Evolutionary conservation across 2,329 filamentous ascomycete genomes (phyloP).

Genomic region (Ramularia collo-cygni): DNA sequence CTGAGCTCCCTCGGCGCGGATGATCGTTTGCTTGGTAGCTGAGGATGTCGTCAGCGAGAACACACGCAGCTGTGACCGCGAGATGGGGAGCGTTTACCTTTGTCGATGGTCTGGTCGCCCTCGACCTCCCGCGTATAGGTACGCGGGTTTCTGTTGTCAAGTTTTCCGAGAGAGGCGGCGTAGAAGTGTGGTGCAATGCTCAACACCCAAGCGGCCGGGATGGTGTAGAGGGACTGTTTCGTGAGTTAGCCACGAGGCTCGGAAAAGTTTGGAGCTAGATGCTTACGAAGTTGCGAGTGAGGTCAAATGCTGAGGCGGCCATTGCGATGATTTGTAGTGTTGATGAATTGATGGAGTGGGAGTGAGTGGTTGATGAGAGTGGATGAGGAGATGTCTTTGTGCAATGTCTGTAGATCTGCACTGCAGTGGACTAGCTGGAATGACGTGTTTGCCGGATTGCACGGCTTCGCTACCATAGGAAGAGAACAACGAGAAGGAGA

Average conservation of each 20-base stretch:
- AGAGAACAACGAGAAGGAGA: too few species aligned
- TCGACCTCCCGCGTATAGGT: slow-evolving; percentile 9
- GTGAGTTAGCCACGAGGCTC: too few species aligned
- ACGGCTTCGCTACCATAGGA: too few species aligned
- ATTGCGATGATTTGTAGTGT: slow-evolving; percentile 1
- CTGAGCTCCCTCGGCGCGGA: slow-evolving; percentile 34
- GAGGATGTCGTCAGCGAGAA: neutral
- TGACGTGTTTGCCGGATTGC: too few species aligned
- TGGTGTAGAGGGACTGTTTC: slow-evolving; percentile 21
- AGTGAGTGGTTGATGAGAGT: too few species aligned
- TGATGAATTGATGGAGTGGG: too few species aligned
- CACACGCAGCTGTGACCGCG: neutral
- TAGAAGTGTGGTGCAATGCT: slow-evolving; percentile 32
- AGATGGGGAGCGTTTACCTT: too few species aligned
- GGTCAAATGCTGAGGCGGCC: slow-evolving; percentile 8
- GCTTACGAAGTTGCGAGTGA: slow-evolving; percentile 12
- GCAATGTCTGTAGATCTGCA: too few species aligned
- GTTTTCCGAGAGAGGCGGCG: slow-evolving; percentile 17
- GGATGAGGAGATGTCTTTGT: too few species aligned
- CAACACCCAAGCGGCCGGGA: slow-evolving; percentile 29
- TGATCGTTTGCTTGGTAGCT: slow-evolving; percentile 30
- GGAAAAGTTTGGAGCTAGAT: too few species aligned
- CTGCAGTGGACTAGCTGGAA: too few species aligned
- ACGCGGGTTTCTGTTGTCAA: slow-evolving; percentile 13
- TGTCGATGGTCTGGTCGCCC: slow-evolving; percentile 13